These are phyloP conservation scores for Boletus insuetus DNA, from an alignment of 768 basidiomycete genomes.

Conservation along the genomic window DNA sequence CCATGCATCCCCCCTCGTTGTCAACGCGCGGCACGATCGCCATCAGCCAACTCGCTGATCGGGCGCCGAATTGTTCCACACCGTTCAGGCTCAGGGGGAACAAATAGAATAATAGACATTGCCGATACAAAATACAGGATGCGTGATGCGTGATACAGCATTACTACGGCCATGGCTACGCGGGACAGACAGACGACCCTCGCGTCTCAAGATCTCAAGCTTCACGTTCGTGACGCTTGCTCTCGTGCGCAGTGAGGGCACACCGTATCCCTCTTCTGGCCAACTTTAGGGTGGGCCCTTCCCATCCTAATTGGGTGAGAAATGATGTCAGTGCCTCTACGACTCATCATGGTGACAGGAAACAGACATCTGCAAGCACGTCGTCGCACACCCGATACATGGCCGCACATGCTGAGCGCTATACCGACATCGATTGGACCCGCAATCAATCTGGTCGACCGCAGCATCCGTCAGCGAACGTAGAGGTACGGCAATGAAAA, in stretches of 20 bases:
- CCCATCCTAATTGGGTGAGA: conserved; percentile 17
- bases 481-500: too few species aligned
- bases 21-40: conserved; percentile 16
- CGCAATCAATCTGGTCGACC: conserved; percentile 41
- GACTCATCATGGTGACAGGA: not conserved
- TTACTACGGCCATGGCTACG: not conserved
- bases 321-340: conserved; percentile 12
- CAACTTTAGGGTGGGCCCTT: conserved; percentile 18
- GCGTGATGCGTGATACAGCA: not conserved
- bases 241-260: conserved; percentile 23
- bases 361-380: conserved; percentile 41
- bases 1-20: conserved; percentile 20
- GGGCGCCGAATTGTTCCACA: not conserved
- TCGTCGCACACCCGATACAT: conserved; percentile 37
- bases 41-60: conserved; percentile 10
- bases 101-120: conserved; percentile 20
- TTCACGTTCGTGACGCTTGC: conserved; percentile 7
- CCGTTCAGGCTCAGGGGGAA: not conserved
- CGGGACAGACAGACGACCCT: not conserved
- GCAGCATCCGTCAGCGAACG: not conserved
- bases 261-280: conserved; percentile 13
- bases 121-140: conserved; percentile 10
- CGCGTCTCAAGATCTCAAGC: too few species aligned
- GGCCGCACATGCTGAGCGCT: conserved; percentile 35
- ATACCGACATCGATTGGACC: conserved; percentile 40